Evolutionary conservation across 1,284 basidiomycete genomes (phyloP).

Genomic region (Boletus mariae): DNA sequence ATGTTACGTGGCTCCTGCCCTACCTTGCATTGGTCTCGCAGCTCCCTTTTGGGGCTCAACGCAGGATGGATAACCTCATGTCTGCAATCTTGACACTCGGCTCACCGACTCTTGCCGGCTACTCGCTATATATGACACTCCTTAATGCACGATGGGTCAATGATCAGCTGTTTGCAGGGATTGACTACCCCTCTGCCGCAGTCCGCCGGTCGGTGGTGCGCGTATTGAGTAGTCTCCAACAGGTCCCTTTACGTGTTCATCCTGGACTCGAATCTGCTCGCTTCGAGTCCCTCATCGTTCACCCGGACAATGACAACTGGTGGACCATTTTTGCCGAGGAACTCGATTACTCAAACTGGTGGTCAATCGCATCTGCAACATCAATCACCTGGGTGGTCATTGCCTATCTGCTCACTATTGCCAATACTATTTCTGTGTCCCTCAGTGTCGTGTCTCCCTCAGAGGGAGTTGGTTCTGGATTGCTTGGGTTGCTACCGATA

Average conservation of each 20-base stretch:
- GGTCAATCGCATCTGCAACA: too few species aligned
- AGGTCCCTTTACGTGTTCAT: slow-evolving; percentile 30
- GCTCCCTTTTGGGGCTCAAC: too few species aligned
- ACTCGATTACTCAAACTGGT: too few species aligned
- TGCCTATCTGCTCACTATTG: slow-evolving; percentile 38
- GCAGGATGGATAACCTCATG: too few species aligned
- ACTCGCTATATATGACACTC: slow-evolving; percentile 32
- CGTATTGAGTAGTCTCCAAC: slow-evolving; percentile 28
- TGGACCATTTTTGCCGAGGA: too few species aligned
- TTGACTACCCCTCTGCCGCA: slow-evolving; percentile 17
- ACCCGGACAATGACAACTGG: too few species aligned
- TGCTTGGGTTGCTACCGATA: slow-evolving; percentile 42
- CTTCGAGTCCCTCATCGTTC: too few species aligned
- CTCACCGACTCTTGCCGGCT: slow-evolving; percentile 32
- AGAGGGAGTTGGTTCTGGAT: slow-evolving; percentile 37
- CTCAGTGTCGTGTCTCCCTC: slow-evolving; percentile 32
- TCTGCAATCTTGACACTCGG: slow-evolving; percentile 26
- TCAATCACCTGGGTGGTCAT: too few species aligned
- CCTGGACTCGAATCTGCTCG: slow-evolving; percentile 7
- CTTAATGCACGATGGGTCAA: slow-evolving; percentile 32
- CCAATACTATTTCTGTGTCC: slow-evolving; percentile 35
- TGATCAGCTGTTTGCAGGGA: neutral
- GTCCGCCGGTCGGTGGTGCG: slow-evolving; percentile 18
- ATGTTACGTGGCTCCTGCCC: slow-evolving; percentile 43
- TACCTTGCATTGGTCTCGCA: slow-evolving; percentile 28